phyloP scores from a whole-genome alignment of 805 yeast genomes.

The Ogataea ramenticola region DNA sequence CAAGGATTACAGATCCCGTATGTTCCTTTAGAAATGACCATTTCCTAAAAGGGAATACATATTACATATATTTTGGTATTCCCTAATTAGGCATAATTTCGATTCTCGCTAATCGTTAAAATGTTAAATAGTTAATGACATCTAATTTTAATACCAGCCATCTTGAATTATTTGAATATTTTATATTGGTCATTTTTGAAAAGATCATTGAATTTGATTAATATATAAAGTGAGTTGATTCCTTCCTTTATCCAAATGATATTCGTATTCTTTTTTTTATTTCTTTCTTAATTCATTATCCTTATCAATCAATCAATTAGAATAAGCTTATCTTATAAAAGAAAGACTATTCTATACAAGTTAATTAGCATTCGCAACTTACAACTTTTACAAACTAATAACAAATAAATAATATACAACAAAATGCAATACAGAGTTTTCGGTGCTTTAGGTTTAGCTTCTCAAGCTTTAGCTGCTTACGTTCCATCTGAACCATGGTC shows the following conservation, averaged over 20 bases:
- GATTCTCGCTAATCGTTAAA: neutral
- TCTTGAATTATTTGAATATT: neutral
- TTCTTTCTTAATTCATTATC: neutral
- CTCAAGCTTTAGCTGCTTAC: conserved; percentile 51
- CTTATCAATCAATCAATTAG: no score
- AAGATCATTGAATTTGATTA: neutral
- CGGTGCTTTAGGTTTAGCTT: conserved; percentile 34
- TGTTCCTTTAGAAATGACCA: no score
- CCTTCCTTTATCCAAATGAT: no score
- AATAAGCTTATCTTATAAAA: no score
- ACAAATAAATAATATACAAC: no score
- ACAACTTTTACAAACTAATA: no score
- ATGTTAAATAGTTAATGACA: no score
- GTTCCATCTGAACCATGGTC: conserved; percentile 65
- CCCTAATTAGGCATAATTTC: conserved; percentile 5
- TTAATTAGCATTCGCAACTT: no score
- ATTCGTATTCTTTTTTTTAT: no score
- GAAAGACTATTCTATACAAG: no score
- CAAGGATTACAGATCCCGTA: no score
- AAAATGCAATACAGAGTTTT: conserved; percentile 36
- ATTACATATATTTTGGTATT: conserved; percentile 15
- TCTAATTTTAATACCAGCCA: conserved; percentile 2
- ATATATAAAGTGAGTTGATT: neutral
- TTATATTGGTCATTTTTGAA: neutral
- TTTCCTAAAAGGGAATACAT: conserved; percentile 1